Evolutionary conservation across 1,284 basidiomycete genomes (phyloP).

Genomic region (Ceratobasidium sp.): DNA sequence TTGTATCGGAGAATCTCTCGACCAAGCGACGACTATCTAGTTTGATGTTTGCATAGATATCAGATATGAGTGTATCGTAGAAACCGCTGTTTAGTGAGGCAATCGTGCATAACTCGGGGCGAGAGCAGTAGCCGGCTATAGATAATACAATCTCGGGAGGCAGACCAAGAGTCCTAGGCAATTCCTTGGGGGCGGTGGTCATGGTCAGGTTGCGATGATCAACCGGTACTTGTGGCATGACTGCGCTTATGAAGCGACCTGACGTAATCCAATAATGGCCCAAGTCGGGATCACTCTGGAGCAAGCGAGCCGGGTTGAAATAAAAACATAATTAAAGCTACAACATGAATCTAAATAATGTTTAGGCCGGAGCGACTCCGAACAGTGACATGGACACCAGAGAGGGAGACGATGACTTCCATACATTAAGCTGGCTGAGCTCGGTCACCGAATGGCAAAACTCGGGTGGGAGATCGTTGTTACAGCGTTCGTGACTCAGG

Average conservation of each 20-base stretch:
- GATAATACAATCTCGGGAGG: conserved; percentile 12
- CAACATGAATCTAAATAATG: neutral
- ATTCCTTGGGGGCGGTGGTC: neutral
- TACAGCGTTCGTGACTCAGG: conserved; percentile 25
- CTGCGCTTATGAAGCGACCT: neutral
- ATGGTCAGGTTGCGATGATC: neutral
- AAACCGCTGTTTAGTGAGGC: conserved; percentile 2
- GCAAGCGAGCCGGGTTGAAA: neutral
- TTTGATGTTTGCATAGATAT: conserved; percentile 9
- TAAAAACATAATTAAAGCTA: neutral
- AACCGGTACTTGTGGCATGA: neutral
- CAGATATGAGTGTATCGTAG: neutral
- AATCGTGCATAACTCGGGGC: conserved; percentile 1
- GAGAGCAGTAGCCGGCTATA: conserved; percentile 5
- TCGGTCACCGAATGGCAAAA: conserved; percentile 31
- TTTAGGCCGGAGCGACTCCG: conserved; percentile 11
- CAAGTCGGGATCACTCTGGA: neutral
- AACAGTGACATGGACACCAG: conserved; percentile 22
- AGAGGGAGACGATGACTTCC: conserved; percentile 24
- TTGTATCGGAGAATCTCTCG: conserved; percentile 8
- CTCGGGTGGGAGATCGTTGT: conserved; percentile 26
- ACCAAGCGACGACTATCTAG: conserved; percentile 4
- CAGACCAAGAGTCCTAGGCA: neutral
- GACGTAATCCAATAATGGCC: neutral
- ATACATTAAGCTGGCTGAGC: conserved; percentile 15